These are phyloP conservation scores for Ganoderma lucidum DNA, from an alignment of 1,284 basidiomycete genomes.

Conservation along the genomic window DNA sequence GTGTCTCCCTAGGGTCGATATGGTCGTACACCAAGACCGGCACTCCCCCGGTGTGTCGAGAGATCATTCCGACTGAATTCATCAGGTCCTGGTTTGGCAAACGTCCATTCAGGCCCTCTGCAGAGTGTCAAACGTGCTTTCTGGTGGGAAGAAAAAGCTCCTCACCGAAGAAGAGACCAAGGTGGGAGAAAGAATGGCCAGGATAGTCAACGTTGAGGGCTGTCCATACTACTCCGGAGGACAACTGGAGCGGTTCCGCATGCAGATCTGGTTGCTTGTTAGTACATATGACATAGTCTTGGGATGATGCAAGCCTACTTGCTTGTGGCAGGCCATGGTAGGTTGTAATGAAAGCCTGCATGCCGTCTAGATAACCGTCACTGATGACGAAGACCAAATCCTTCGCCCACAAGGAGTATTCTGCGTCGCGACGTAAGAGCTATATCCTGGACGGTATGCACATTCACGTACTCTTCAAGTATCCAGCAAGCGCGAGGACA, in stretches of 20 bases:
- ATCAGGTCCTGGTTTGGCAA: constrained; percentile 96
- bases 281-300: not conserved
- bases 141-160: not conserved
- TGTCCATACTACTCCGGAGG: constrained; percentile 93
- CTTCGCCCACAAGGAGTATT: constrained; percentile 92
- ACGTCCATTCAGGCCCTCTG: constrained; percentile 95
- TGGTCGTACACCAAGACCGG: constrained; percentile 84
- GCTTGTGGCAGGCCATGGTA: constrained; percentile 80
- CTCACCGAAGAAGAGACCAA: constrained; percentile 91
- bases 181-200: constrained; percentile 93
- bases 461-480: constrained; percentile 74
- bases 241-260: constrained; percentile 66
- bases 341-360: constrained; percentile 89
- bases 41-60: constrained; percentile 74
- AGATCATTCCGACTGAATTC: constrained; percentile 83
- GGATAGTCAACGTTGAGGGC: constrained; percentile 96
- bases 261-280: constrained; percentile 58
- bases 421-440: constrained; percentile 50
- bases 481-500: constrained; percentile 84
- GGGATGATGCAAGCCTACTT: constrained; percentile 54
- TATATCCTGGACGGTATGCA: not conserved
- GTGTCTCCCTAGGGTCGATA: constrained; percentile 57
- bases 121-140: constrained; percentile 10
- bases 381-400: constrained; percentile 92
- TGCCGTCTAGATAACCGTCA: constrained; percentile 90